A percentile compares a stretch with the other conserved stretches of the same genome.
These are phyloP conservation scores for Coemansia sp. DNA, from an alignment of 192 early-diverging fungal genomes.

Conservation along the genomic window DNA sequence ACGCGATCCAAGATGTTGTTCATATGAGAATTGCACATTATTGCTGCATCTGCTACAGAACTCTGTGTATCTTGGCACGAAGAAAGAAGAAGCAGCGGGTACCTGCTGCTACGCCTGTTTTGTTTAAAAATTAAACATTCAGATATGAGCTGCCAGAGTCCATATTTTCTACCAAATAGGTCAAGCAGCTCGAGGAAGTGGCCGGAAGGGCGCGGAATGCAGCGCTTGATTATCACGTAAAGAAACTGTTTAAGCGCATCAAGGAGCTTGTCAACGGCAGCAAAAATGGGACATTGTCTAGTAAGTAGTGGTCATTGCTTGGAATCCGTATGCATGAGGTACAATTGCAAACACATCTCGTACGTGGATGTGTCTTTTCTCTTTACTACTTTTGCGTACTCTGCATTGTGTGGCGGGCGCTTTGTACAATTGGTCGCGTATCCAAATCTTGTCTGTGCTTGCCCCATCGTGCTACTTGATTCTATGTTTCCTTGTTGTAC, in stretches of 20 bases:
- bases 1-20: not conserved
- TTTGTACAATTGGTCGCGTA: not conserved
- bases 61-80: not conserved
- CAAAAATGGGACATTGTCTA: slow-evolving; percentile 6
- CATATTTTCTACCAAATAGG: slow-evolving; percentile 22
- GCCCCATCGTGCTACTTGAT: not conserved
- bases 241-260: slow-evolving; percentile 30
- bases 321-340: not conserved
- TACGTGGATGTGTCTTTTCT: not conserved
- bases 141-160: too few relatives aligned
- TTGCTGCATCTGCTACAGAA: not conserved
- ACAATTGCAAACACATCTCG: not conserved
- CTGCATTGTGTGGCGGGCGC: not conserved
- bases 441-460: not conserved
- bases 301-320: slow-evolving; percentile 15
- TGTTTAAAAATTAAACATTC: too few relatives aligned
- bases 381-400: slow-evolving; percentile 1
- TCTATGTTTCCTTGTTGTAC: not conserved
- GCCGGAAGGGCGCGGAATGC: slow-evolving; percentile 25
- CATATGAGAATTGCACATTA: slow-evolving; percentile 5
- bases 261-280: not conserved
- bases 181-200: slow-evolving; percentile 21
- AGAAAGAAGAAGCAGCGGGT: too few relatives aligned
- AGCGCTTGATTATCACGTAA: slow-evolving; percentile 43
- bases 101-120: too few relatives aligned